Conservation (phyloP, 2,329 filamentous ascomycete genomes). For the Stromatinia cepivora region DNA sequence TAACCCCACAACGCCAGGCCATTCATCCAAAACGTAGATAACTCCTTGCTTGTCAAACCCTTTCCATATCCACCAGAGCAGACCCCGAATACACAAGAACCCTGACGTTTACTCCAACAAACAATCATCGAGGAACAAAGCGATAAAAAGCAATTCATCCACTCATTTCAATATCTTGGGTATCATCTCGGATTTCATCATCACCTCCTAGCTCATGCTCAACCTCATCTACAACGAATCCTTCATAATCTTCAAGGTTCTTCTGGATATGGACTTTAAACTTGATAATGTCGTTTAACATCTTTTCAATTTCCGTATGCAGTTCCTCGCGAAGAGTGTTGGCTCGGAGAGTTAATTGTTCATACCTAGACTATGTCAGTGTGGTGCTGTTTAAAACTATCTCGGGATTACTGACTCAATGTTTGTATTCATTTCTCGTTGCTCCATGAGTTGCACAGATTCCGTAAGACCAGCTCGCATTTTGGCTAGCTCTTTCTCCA, state of each 20-base stretch:
- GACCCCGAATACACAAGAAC: background rate
- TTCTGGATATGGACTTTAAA: slow-evolving; percentile 98
- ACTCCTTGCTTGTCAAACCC: slow-evolving; percentile 12
- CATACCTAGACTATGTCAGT: slow-evolving; percentile 61
- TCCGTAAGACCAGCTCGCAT: slow-evolving; percentile 84
- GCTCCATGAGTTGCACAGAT: slow-evolving; percentile 87
- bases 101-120: slow-evolving; percentile 6
- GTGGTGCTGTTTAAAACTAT: background rate
- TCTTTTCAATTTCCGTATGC: slow-evolving; percentile 94
- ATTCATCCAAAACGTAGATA: slow-evolving; percentile 7
- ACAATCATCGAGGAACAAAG: background rate
- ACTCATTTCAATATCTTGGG: slow-evolving; percentile 49
- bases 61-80: background rate
- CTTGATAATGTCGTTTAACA: slow-evolving; percentile 95
- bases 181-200: slow-evolving; percentile 58
- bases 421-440: slow-evolving; percentile 93
- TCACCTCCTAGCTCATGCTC: slow-evolving; percentile 72
- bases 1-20: no score
- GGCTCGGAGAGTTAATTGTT: slow-evolving; percentile 83
- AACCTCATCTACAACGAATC: slow-evolving; percentile 90
- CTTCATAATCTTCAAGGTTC: slow-evolving; percentile 88
- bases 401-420: slow-evolving; percentile 69
- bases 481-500: slow-evolving; percentile 96
- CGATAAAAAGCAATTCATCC: slow-evolving; percentile 24
- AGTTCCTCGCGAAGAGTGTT: slow-evolving; percentile 89